A percentile compares a stretch with the other conserved stretches of the same genome.
Evolutionary conservation across 2,329 filamentous ascomycete species (phyloP).

Genomic region (Septoria linicola): DNA sequence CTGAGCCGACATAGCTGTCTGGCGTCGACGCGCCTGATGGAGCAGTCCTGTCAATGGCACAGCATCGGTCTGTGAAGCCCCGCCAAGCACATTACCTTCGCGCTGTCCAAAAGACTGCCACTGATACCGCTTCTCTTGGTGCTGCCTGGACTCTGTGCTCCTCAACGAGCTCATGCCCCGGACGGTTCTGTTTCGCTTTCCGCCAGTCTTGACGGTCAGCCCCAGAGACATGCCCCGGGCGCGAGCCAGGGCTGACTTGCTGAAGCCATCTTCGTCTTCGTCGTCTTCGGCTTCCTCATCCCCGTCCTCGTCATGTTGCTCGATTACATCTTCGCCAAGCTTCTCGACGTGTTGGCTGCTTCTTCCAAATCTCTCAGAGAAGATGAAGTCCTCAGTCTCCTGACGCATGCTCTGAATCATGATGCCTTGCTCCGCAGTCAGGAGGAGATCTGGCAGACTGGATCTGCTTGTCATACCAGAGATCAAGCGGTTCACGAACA

Average conservation of each 20-base stretch:
- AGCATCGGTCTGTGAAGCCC: no score
- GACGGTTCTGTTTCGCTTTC: neutral
- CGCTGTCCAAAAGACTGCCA: no score
- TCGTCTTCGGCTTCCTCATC: constrained; percentile 2
- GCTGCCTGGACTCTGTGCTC: no score
- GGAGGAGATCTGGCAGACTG: constrained; percentile 1
- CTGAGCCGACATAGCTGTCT: no score
- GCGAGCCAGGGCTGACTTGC: neutral
- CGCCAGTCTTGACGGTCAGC: no score
- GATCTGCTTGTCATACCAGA: constrained; percentile 20
- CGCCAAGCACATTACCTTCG: no score
- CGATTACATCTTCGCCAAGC: neutral
- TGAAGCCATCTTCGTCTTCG: neutral
- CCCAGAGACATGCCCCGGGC: neutral
- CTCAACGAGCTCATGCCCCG: neutral
- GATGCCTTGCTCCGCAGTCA: neutral
- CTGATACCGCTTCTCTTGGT: no score
- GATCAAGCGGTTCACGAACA: constrained; percentile 26
- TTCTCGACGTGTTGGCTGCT: neutral
- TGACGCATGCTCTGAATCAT: constrained; percentile 4
- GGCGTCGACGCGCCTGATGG: no score
- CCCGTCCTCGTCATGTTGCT: neutral
- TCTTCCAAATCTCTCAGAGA: neutral
- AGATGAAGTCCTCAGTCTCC: constrained; percentile 5
- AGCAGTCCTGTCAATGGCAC: no score